Conservation (phyloP, 2,329 filamentous ascomycete genomes). For the Colletotrichum chrysophilum region DNA sequence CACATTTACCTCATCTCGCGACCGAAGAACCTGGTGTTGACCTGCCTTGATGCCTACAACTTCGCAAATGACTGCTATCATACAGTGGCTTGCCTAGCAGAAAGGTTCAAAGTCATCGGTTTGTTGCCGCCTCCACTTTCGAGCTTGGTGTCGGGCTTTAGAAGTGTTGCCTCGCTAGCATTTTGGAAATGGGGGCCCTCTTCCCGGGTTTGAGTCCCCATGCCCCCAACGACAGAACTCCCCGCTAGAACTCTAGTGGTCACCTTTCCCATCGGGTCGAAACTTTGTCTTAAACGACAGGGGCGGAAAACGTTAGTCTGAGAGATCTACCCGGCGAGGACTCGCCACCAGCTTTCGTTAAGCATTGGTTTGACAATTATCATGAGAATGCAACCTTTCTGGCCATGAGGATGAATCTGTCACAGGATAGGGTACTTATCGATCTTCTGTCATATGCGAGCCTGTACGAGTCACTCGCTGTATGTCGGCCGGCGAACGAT, state of each 20-base stretch:
- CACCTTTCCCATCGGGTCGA: not conserved
- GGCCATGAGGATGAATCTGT: not conserved
- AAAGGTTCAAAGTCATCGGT: fast-evolving
- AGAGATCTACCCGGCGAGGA: not conserved
- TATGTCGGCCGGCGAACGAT: not conserved
- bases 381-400: not conserved
- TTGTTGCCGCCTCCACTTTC: not conserved
- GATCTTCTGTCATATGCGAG: not conserved
- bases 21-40: not conserved
- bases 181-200: fast-evolving
- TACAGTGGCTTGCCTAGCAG: not conserved
- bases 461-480: not conserved
- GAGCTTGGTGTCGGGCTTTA: fast-evolving
- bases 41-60: fast-evolving
- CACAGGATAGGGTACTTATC: fast-evolving
- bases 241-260: not conserved
- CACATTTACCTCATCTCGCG: not conserved
- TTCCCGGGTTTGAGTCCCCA: not conserved
- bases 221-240: not conserved
- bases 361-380: not conserved
- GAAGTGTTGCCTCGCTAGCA: not conserved
- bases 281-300: not conserved
- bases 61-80: not conserved
- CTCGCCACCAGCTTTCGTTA: not conserved
- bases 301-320: not conserved